phyloP scores from a whole-genome alignment of 306 rosid genomes.

The Sechiopsis laciniata region DNA sequence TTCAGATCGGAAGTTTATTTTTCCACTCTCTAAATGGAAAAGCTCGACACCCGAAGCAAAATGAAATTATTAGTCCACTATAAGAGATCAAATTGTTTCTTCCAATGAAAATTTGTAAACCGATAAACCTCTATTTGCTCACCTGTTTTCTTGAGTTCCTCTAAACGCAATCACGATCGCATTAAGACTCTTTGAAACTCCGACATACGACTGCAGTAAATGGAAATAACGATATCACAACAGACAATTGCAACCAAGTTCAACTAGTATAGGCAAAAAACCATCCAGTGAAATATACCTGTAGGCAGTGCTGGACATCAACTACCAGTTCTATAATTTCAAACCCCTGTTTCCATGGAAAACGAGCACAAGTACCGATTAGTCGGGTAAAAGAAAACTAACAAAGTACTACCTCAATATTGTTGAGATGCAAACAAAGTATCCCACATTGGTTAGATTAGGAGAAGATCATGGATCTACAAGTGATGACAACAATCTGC shows the following conservation, averaged over 20 bases:
- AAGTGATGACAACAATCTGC: no score
- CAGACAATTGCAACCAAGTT: neutral
- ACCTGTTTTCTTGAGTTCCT: constrained; percentile 97
- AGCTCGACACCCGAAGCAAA: neutral
- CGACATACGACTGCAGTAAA: constrained; percentile 69
- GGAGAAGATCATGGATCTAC: no score
- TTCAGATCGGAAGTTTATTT: neutral
- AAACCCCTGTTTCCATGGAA: constrained; percentile 66
- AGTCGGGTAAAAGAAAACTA: constrained; percentile 2
- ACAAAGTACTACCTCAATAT: neutral
- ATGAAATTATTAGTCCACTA: neutral
- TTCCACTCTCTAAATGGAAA: neutral
- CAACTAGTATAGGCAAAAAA: constrained; percentile 16
- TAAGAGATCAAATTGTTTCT: neutral
- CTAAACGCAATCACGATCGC: constrained; percentile 87
- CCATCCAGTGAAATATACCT: constrained; percentile 40
- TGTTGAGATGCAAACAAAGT: no score
- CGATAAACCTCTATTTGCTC: constrained; percentile 3
- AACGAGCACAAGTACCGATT: constrained; percentile 26
- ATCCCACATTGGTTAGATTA: no score
- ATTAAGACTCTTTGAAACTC: constrained; percentile 66
- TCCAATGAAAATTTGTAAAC: neutral
- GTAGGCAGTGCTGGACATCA: constrained; percentile 91
- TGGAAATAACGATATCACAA: constrained; percentile 22
- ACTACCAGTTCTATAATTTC: constrained; percentile 88